phyloP scores from a whole-genome alignment of 1,139 yeast genomes.

The Yamadazyma songkhlaensis region DNA sequence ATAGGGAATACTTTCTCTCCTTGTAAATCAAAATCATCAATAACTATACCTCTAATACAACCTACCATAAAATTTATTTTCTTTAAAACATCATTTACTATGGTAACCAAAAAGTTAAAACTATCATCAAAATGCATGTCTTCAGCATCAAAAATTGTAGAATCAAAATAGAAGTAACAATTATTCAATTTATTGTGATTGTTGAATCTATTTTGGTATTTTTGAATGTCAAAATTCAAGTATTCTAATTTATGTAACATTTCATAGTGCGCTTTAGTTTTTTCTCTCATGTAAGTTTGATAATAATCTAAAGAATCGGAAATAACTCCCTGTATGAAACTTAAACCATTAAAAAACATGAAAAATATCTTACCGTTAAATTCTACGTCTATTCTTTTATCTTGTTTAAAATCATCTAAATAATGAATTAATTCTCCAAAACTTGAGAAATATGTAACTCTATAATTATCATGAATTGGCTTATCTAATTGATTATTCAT shows the following conservation, averaged over 20 bases:
- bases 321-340: conserved; percentile 30
- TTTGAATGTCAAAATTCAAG: conserved; percentile 6
- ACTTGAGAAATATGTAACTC: conserved; percentile 25
- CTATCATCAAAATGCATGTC: conserved; percentile 13
- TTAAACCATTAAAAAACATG: conserved; percentile 41
- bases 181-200: conserved; percentile 9
- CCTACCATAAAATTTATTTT: conserved; percentile 33
- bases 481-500: conserved; percentile 23
- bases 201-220: background rate
- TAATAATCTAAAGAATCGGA: conserved; percentile 32
- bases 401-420: conserved; percentile 12
- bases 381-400: conserved; percentile 7
- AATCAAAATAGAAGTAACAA: conserved; percentile 35
- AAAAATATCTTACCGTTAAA: conserved; percentile 34
- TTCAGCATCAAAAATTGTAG: conserved; percentile 19
- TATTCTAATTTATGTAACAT: conserved; percentile 9
- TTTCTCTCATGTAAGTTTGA: conserved; percentile 14
- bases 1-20: conserved; percentile 36
- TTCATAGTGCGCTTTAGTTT: conserved; percentile 7
- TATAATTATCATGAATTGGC: conserved; percentile 25
- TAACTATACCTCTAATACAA: conserved; percentile 29
- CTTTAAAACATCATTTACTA: conserved; percentile 36
- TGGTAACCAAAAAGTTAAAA: conserved; percentile 30
- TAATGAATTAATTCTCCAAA: conserved; percentile 23
- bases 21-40: conserved; percentile 30